Conservation (phyloP, 305 asterid genomes). For the Andrographis paniculata region DNA sequence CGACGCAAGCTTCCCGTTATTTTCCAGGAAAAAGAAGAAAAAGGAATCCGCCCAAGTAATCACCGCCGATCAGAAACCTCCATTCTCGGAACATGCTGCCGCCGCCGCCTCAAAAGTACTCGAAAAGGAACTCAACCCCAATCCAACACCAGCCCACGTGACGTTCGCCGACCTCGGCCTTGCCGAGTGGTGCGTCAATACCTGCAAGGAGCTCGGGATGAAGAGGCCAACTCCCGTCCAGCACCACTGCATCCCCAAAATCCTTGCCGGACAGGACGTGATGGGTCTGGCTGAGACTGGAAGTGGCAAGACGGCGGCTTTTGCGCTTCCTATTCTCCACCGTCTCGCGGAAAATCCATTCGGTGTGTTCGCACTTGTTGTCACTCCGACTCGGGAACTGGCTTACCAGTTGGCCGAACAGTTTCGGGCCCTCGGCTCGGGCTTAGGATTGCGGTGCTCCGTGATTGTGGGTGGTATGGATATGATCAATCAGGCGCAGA, state of each 20-base stretch:
- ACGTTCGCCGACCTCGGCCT: constrained; percentile 77
- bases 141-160: constrained; percentile 42
- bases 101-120: constrained; percentile 23
- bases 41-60: constrained; percentile 8
- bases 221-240: constrained; percentile 88
- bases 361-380: constrained; percentile 84
- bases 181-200: constrained; percentile 63
- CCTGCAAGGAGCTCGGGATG: constrained; percentile 89
- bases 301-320: constrained; percentile 90
- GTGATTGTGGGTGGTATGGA: constrained; percentile 93
- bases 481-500: constrained; percentile 61
- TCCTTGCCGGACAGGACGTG: constrained; percentile 77
- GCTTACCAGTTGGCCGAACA: constrained; percentile 91
- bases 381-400: constrained; percentile 88
- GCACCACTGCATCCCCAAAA: constrained; percentile 79
- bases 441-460: constrained; percentile 59
- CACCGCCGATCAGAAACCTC: constrained; percentile 8
- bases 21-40: constrained; percentile 38
- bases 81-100: background rate
- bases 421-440: constrained; percentile 80
- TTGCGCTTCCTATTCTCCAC: constrained; percentile 83
- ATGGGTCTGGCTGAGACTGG: constrained; percentile 91
- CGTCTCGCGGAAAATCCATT: constrained; percentile 62
- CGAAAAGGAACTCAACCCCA: constrained; percentile 45
- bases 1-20: constrained; percentile 48